Percentiles rank a stretch among this genome's conserved stretches.
phyloP scores from a whole-genome alignment of 2,329 filamentous ascomycete genomes.

The Hypoxylon sp. region DNA sequence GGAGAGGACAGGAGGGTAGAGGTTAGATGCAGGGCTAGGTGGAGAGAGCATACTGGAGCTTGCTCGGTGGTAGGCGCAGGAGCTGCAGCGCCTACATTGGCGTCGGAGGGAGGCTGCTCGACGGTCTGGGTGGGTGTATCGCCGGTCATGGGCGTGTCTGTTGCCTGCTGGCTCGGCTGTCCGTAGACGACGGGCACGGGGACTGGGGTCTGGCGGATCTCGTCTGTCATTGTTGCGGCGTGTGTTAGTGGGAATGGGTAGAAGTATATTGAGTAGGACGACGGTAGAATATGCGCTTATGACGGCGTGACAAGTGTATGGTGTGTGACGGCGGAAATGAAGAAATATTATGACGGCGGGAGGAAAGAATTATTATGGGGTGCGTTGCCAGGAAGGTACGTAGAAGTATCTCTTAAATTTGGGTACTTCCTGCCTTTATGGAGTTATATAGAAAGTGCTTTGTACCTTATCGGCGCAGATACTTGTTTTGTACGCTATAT shows the following conservation, averaged over 20 bases:
- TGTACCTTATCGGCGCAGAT: constrained; percentile 4
- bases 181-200: constrained; percentile 49
- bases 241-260: constrained; percentile 1
- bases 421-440: not conserved
- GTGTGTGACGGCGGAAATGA: not conserved
- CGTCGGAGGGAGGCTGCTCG: constrained; percentile 18
- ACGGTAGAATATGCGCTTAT: no score
- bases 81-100: constrained; percentile 20
- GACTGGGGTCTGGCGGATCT: constrained; percentile 49
- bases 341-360: not conserved
- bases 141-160: constrained; percentile 16
- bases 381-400: not conserved
- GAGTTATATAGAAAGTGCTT: not conserved
- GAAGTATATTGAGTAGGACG: not conserved
- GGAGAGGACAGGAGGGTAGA: not conserved
- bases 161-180: constrained; percentile 36
- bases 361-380: not conserved
- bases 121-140: constrained; percentile 26
- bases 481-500: not conserved
- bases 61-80: constrained; percentile 53
- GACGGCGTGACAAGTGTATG: not conserved
- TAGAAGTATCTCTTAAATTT: constrained; percentile 1
- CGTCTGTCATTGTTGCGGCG: constrained; percentile 46
- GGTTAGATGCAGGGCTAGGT: not conserved
- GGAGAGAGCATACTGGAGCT: constrained; percentile 55